A percentile compares a stretch with the other conserved stretches of the same genome.
Evolutionary conservation across 257 asterid genomes (phyloP).

Genomic region (Pogostemon cablin): DNA sequence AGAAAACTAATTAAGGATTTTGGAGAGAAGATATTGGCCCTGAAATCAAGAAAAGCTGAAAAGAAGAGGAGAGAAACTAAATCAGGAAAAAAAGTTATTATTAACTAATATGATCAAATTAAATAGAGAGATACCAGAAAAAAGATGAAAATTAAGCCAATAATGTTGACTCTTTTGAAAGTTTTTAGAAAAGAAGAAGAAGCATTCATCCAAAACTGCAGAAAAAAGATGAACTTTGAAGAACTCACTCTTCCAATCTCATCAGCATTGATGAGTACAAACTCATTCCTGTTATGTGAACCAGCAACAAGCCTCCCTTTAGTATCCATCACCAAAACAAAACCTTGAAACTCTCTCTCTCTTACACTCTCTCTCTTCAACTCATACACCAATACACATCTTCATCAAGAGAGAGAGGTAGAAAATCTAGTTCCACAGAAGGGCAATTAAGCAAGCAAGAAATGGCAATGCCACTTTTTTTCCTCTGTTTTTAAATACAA

Average conservation of each 20-base stretch:
- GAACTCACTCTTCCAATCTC: constrained; percentile 87
- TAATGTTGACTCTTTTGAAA: background rate
- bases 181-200: constrained; percentile 28
- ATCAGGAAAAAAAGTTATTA: constrained; percentile 24
- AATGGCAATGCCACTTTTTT: constrained; percentile 10
- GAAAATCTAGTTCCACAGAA: constrained; percentile 21
- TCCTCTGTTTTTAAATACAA: constrained; percentile 37
- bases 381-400: constrained; percentile 24
- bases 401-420: constrained; percentile 20
- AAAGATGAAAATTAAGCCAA: constrained; percentile 1
- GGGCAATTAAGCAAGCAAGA: constrained; percentile 35
- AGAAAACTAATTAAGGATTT: background rate
- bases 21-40: constrained; percentile 26
- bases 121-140: background rate
- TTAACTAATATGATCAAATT: constrained; percentile 2
- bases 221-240: constrained; percentile 13
- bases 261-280: constrained; percentile 95
- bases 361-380: constrained; percentile 1
- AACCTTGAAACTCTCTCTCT: constrained; percentile 5
- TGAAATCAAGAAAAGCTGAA: constrained; percentile 42
- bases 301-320: constrained; percentile 97
- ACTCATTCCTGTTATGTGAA: constrained; percentile 94
- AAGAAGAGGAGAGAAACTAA: constrained; percentile 36
- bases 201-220: background rate
- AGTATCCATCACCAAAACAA: constrained; percentile 62